phyloP scores from a whole-genome alignment of 1,139 yeast species.

The Yamadazyma blattariae region DNA sequence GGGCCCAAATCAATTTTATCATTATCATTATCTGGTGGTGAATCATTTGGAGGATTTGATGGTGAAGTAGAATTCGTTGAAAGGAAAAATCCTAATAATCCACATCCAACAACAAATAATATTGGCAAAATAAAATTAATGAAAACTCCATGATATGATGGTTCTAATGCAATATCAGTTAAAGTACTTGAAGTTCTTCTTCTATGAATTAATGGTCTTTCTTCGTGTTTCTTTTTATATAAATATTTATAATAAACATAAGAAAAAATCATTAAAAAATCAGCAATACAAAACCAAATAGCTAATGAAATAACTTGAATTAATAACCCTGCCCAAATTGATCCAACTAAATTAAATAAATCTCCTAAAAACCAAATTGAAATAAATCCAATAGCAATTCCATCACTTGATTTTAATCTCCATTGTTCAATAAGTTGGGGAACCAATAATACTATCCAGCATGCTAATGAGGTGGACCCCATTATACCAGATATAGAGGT shows the following conservation, averaged over 20 bases:
- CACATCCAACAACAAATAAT: conserved; percentile 65
- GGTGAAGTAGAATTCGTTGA: conserved; percentile 26
- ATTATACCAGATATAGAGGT: conserved; percentile 55
- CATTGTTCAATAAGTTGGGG: conserved; percentile 85
- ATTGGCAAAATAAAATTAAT: conserved; percentile 58
- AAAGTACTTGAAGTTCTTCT: conserved; percentile 46
- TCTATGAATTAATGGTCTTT: conserved; percentile 16
- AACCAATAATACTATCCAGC: conserved; percentile 77
- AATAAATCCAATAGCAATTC: conserved; percentile 69
- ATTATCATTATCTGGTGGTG: neutral
- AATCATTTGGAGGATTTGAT: conserved; percentile 12
- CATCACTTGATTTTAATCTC: conserved; percentile 75
- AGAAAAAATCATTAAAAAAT: conserved; percentile 57
- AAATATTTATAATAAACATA: conserved; percentile 54
- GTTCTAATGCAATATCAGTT: conserved; percentile 45
- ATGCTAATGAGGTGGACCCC: conserved; percentile 68
- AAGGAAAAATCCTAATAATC: conserved; percentile 57
- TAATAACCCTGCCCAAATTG: conserved; percentile 67
- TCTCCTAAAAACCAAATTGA: conserved; percentile 76
- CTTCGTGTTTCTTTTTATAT: conserved; percentile 28
- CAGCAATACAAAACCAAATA: conserved; percentile 73
- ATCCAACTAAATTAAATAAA: conserved; percentile 61
- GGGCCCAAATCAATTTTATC: conserved; percentile 49
- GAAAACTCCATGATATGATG: conserved; percentile 43
- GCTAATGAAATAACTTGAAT: conserved; percentile 73